Evolutionary conservation across 106 monocot genomes (phyloP).

Genomic region (Apostasia shenzhenica): DNA sequence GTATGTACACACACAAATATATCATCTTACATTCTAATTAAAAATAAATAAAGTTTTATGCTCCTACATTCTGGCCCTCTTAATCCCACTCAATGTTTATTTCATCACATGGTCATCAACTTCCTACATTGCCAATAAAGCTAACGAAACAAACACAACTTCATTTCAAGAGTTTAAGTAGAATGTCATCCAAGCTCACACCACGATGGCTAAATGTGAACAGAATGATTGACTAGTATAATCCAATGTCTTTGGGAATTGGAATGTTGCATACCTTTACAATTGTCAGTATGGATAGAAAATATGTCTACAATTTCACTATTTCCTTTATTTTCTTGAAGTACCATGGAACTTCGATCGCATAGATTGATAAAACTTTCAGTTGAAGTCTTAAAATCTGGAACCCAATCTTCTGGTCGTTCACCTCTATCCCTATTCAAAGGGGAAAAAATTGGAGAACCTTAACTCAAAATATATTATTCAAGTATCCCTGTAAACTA

Average conservation of each 20-base stretch:
- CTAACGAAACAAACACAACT: no score
- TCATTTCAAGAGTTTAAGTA: no score
- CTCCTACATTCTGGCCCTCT: no score
- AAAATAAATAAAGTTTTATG: no score
- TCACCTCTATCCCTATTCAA: conserved; percentile 47
- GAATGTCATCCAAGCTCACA: background rate
- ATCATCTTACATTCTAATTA: no score
- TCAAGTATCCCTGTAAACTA: no score
- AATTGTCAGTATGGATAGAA: conserved; percentile 45
- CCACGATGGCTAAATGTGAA: background rate
- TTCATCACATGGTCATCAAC: no score
- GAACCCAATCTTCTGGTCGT: conserved; percentile 86
- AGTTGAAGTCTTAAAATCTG: conserved; percentile 16
- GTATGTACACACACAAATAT: no score
- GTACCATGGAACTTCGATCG: conserved; percentile 17
- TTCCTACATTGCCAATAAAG: no score
- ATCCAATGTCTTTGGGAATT: background rate
- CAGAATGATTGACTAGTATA: background rate
- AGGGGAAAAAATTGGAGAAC: background rate
- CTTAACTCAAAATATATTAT: no score
- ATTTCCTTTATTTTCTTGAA: conserved; percentile 21
- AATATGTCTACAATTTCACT: conserved; percentile 56
- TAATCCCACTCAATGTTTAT: no score
- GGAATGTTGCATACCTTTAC: conserved; percentile 17
- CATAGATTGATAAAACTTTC: conserved; percentile 3